Evolutionary conservation across 2,329 filamentous ascomycete species (phyloP), one percentile per base, ranked within the genome.

Genomic region (Ophiosphaerella korrae): DNA sequence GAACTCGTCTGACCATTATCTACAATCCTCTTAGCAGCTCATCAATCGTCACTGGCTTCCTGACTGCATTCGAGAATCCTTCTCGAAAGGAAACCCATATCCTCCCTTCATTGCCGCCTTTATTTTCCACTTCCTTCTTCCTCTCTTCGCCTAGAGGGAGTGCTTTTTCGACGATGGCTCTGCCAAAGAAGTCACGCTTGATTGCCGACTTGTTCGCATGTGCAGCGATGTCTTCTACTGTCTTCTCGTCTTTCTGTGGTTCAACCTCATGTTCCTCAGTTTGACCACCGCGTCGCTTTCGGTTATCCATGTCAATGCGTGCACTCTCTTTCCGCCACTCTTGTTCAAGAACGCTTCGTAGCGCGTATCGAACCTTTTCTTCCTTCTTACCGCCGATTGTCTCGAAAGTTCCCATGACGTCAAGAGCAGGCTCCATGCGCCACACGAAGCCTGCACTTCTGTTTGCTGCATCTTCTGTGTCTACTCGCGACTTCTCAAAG

Each of bases 61-160:
- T 82, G 53, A 97, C 92, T 9, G 92, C 92, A 80, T 97, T 96
- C 48, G 91, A 94, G 70, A 91, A 86, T 0, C 92, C 92, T 76
- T 97, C 92, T 66, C 96, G 87, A 72, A 87, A 97, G 57, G 85
- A 93, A 36, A 96, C 86, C 92, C 92, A 96, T 3, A 92, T 88
- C 62, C 87, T 84, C 42, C 79, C 81, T 41, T 82, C 82, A 48
- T 78, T 74, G 34, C 66, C 72, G 52, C 69, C 45, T 51, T 60
- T 68, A 37, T 70, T 48, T 14, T 48, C 39, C 1, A 32, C 58
- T 53, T 74, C 75, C 58, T 70, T 74, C 53, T 60, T 67, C 48
- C 77, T 77, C 9, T 70, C 76, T 37, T 80, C 78, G 7, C 75
- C 68, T 5, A 68, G 69, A 12, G 43, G 16, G 29, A 78, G 63